Evolutionary conservation across 768 basidiomycete genomes (phyloP), one percentile per base, ranked within the genome.

Genomic region (Kwoniella newhampshirensis): DNA sequence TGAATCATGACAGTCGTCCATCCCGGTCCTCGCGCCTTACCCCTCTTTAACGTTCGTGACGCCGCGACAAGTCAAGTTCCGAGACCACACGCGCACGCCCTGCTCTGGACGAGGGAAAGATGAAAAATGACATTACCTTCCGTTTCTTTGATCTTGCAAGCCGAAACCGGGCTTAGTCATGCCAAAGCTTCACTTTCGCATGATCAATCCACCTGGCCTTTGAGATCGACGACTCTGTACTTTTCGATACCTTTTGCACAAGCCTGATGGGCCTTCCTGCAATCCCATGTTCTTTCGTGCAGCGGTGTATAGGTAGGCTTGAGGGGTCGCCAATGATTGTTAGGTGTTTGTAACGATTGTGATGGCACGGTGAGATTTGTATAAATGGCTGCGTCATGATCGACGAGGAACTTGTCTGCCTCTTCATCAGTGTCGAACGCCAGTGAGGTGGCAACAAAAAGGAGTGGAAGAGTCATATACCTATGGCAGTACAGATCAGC

Each of bases 171-270:
- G n/a, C 32, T 32, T 13, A 6, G 7, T 6, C 32, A 6, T 32
- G 13, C 32, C 7, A 6, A 32, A 13, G 13, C 32, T 6, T 32
- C 32, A 13, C 7, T 32, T 6, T 32, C 32, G 32, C 7, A 6
- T 32, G 32, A 6, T 32, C 32, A 71, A 49, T 67, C 66, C 78
- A 94, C 87, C 73, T 92, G 91, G 66, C 94, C 94, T 80, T 85
- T 92, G 77, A 98, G 90, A 69, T 84, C 85, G 57, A 96, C 85
- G 75, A 86, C 89, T 63, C 87, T 82, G 75, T 90, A 91, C 77
- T 87, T 91, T 67, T 85, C 83, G 67, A 86, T 84, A 13, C 82
- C 83, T 64, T 84, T 82, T 20, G 80, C 77, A 56, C 97, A 61
- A 21, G 64, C 68, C 1, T 57, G 61, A n/a, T 64, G 55, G 2